Percentiles rank a stretch among this genome's conserved stretches.
Conservation (phyloP, 768 basidiomycete species). For the Antrodiella citrinella region DNA sequence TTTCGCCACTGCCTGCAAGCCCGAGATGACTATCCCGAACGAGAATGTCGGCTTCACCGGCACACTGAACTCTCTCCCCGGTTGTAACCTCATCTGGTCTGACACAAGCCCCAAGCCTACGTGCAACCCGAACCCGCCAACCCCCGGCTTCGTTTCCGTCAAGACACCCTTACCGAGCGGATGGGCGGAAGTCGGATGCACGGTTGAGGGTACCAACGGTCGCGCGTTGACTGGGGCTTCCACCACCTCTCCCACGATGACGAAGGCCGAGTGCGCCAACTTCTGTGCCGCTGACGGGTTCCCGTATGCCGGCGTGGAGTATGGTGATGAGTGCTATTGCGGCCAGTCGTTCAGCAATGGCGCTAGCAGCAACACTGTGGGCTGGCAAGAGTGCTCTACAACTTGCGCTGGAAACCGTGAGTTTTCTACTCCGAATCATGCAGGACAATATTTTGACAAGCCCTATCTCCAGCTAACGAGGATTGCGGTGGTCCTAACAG, state of each 20-base stretch:
- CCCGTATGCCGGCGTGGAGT: constrained; percentile 18
- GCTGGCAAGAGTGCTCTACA: constrained; percentile 13
- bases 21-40: constrained; percentile 10
- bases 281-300: constrained; percentile 15
- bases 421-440: neutral
- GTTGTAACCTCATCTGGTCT: constrained; percentile 16
- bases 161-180: constrained; percentile 10
- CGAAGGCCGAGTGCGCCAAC: constrained; percentile 9
- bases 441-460: no score
- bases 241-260: constrained; percentile 11
- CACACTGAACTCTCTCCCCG: constrained; percentile 14
- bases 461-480: constrained; percentile 3
- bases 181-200: constrained; percentile 15
- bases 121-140: constrained; percentile 7
- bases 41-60: constrained; percentile 9
- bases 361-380: constrained; percentile 10
- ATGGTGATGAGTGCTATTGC: constrained; percentile 14
- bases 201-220: constrained; percentile 15
- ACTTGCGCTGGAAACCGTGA: constrained; percentile 16
- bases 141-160: constrained; percentile 8
- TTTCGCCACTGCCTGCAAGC: constrained; percentile 12
- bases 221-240: constrained; percentile 15
- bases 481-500: constrained; percentile 8
- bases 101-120: constrained; percentile 5
- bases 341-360: constrained; percentile 17